Evolutionary conservation across 2,329 filamentous ascomycete genomes (phyloP).

Genomic region (Neofusicoccum parvum): DNA sequence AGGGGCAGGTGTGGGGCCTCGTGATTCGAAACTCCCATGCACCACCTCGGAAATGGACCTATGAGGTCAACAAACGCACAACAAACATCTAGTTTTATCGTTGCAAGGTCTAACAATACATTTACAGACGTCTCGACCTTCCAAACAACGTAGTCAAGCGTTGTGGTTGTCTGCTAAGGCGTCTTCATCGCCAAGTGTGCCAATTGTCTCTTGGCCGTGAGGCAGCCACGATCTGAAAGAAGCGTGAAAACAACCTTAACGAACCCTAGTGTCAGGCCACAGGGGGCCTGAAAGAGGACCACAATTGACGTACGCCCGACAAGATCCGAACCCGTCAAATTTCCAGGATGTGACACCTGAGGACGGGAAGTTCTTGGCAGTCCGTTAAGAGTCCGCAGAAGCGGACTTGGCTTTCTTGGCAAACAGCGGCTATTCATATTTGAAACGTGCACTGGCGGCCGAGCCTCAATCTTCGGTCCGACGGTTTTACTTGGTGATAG

Average conservation of each 20-base stretch:
- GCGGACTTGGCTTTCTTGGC: conserved; percentile 12
- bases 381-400: neutral
- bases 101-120: too few species aligned
- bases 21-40: conserved; percentile 6
- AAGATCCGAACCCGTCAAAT: neutral
- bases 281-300: neutral
- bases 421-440: neutral
- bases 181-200: neutral
- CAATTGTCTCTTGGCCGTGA: neutral
- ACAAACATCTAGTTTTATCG: neutral
- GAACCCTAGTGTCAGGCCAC: neutral
- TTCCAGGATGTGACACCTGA: neutral
- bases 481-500: neutral
- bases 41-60: neutral
- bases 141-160: neutral
- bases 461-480: neutral
- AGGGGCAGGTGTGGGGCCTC: conserved; percentile 9
- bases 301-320: neutral
- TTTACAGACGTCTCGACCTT: neutral
- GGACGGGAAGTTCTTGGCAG: neutral
- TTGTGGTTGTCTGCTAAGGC: neutral
- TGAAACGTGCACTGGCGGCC: conserved; percentile 10
- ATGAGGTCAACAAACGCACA: neutral
- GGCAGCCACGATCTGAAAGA: neutral
- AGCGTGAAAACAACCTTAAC: conserved; percentile 15